phyloP scores from a whole-genome alignment of 257 asterid genomes.

The Verbascum thapsus region DNA sequence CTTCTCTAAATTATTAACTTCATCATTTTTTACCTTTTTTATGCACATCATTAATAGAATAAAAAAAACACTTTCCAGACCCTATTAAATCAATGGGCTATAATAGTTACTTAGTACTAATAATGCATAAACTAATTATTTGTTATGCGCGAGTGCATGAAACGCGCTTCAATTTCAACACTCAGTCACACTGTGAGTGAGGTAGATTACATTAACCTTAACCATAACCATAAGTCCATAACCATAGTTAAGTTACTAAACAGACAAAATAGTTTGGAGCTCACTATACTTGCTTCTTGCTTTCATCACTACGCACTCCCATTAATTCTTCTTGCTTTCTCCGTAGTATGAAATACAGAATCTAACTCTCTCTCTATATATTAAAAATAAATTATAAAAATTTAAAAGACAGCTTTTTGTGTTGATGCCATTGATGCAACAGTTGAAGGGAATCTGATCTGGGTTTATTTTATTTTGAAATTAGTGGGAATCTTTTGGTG shows the following conservation, averaged over 20 bases:
- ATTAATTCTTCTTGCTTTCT: conserved; percentile 13
- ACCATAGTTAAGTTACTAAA: too few species aligned
- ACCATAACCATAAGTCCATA: conserved; percentile 33
- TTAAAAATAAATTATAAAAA: background rate
- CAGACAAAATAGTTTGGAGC: conserved; percentile 34
- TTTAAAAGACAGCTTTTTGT: conserved; percentile 18
- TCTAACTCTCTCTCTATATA: conserved; percentile 26
- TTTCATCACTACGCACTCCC: conserved; percentile 27
- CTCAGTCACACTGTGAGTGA: background rate
- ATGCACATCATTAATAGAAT: too few species aligned
- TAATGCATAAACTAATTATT: background rate
- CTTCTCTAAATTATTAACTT: too few species aligned
- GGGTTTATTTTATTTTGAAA: too few species aligned
- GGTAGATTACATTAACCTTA: conserved; percentile 25
- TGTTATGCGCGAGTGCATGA: conserved; percentile 26
- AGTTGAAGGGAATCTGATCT: conserved; percentile 49
- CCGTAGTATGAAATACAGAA: conserved; percentile 19
- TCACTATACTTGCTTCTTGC: conserved; percentile 38
- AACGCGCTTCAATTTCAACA: conserved; percentile 22
- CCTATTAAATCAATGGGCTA: too few species aligned
- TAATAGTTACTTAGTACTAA: too few species aligned
- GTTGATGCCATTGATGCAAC: conserved; percentile 39
- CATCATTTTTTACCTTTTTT: too few species aligned
- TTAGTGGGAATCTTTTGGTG: conserved; percentile 63
- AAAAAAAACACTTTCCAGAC: too few species aligned